These are phyloP conservation scores for Geosmithia flava DNA, from an alignment of 2,329 filamentous ascomycete genomes.

Conservation along the genomic window DNA sequence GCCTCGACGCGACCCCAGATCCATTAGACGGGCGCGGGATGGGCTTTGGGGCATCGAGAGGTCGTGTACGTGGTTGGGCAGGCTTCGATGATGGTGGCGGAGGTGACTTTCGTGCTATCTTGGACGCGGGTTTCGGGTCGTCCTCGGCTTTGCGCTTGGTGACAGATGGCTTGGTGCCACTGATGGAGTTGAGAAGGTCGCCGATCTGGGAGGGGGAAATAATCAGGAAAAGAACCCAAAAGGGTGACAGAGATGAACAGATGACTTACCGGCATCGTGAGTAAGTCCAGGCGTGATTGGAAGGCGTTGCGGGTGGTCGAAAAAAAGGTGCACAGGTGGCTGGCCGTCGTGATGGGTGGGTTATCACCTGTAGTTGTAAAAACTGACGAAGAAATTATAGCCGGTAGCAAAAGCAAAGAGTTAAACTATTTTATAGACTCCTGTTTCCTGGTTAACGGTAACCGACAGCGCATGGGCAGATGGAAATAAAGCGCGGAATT, in stretches of 20 bases:
- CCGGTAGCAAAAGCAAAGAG: too few relatives aligned
- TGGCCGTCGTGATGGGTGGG: too few relatives aligned
- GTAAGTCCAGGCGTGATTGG: neutral
- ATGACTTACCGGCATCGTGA: conserved; percentile 5
- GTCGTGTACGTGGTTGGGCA: conserved; percentile 8
- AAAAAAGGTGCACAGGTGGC: neutral
- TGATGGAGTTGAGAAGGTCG: conserved; percentile 50
- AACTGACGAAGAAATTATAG: too few relatives aligned
- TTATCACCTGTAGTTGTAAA: too few relatives aligned
- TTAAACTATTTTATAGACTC: too few relatives aligned
- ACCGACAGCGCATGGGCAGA: neutral
- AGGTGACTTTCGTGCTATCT: conserved; percentile 22
- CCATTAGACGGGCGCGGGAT: conserved; percentile 10
- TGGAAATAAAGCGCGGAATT: neutral
- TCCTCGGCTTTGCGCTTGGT: conserved; percentile 47
- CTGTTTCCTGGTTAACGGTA: too few relatives aligned
- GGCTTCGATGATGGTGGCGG: conserved; percentile 5
- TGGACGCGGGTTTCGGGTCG: conserved; percentile 28
- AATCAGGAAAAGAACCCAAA: neutral
- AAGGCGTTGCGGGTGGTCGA: neutral
- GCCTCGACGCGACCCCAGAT: neutral
- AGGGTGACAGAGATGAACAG: neutral
- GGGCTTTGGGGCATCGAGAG: conserved; percentile 11
- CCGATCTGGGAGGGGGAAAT: conserved; percentile 18
- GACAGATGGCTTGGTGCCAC: conserved; percentile 34